Percentiles rank a stretch among this genome's conserved stretches.
Evolutionary conservation across 2,329 filamentous ascomycete genomes (phyloP).

Genomic region (Pseudovirgaria hyperparasitica): DNA sequence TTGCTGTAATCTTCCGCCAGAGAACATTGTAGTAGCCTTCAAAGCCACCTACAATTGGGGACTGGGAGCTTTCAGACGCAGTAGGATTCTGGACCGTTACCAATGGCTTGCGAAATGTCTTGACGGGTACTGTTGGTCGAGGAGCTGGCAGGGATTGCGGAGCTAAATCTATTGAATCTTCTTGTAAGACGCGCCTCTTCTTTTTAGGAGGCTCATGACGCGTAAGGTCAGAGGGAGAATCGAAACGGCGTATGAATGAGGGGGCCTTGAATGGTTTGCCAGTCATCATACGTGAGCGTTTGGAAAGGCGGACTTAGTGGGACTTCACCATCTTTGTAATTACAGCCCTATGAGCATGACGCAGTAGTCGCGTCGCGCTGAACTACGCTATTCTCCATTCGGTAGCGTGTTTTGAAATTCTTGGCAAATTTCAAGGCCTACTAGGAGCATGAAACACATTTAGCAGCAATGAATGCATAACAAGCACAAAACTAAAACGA

Average conservation of each 20-base stretch:
- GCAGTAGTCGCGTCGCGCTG: no score
- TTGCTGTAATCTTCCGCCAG: conserved; percentile 54
- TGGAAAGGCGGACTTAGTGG: no score
- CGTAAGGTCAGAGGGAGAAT: conserved; percentile 7
- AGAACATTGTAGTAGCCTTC: conserved; percentile 32
- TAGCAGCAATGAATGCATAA: no score
- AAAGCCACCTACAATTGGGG: conserved; percentile 8
- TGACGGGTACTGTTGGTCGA: conserved; percentile 7
- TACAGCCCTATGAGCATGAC: no score
- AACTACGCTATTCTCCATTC: no score
- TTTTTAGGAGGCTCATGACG: conserved; percentile 24
- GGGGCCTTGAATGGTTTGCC: conserved; percentile 24
- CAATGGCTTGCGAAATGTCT: conserved; percentile 18
- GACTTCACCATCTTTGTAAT: no score
- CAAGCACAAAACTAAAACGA: no score
- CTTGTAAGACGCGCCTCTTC: conserved; percentile 26
- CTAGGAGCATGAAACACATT: no score
- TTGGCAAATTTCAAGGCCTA: no score
- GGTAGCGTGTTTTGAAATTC: no score
- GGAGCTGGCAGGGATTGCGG: conserved; percentile 10
- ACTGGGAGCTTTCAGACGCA: conserved; percentile 9
- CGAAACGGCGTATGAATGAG: conserved; percentile 12
- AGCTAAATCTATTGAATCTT: conserved; percentile 13
- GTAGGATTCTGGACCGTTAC: conserved; percentile 12
- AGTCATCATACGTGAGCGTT: conserved; percentile 7